Evolutionary conservation across 352 stramenopile genomes (phyloP), one percentile per base, ranked within the genome.

Genomic region (Bremia lactucae): DNA sequence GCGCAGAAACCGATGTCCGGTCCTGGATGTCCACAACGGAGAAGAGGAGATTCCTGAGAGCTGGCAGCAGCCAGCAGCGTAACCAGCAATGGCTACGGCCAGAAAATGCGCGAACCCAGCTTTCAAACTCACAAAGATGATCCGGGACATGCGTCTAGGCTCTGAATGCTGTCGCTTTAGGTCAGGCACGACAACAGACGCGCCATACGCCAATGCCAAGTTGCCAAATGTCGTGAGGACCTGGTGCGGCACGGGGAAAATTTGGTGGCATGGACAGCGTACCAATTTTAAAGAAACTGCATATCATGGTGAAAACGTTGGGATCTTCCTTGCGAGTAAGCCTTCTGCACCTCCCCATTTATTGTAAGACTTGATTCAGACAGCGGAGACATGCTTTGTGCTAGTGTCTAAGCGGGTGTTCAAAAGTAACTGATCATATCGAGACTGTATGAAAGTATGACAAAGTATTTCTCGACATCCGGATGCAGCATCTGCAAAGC

Each of bases 291-390:
- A 59, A 85, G 37, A 85, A 73, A 14, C 62, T 66, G 48, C 72
- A 85, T 31, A 79, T 59, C 43, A 83, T 56, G 46, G 72, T 79
- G 55, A 82, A 82, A n/a, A n/a, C n/a, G n/a, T n/a, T n/a, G n/a
- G n/a, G n/a, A n/a, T n/a, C n/a, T n/a, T n/a, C n/a, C n/a, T n/a
- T n/a, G n/a, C n/a, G n/a, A n/a, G n/a, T n/a, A n/a, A n/a, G n/a
- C n/a, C n/a, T n/a, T n/a, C n/a, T n/a, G n/a, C n/a, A n/a, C n/a
- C n/a, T n/a, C n/a, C n/a, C n/a, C n/a, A n/a, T n/a, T n/a, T n/a
- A n/a, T n/a, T n/a, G n/a, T n/a, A n/a, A n/a, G n/a, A n/a, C n/a
- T n/a, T n/a, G n/a, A n/a, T n/a, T n/a, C n/a, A n/a, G n/a, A n/a
- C n/a, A n/a, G n/a, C n/a, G n/a, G n/a, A n/a, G n/a, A n/a, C n/a